These are phyloP conservation scores for Phaffia australis DNA, from an alignment of 768 basidiomycete genomes.

Conservation along the genomic window DNA sequence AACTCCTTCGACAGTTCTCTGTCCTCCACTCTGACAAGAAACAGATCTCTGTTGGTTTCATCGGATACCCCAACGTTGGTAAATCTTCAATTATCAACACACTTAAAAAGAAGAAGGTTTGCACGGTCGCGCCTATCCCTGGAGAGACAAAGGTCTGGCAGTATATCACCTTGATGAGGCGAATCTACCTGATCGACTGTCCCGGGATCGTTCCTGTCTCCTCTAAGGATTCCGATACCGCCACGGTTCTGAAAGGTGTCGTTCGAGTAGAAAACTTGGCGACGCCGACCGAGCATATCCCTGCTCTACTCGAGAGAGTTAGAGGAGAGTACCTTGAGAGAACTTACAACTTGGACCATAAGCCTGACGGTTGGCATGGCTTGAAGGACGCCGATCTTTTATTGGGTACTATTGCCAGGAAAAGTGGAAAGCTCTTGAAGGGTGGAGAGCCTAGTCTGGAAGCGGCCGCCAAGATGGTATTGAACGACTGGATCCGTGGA, in stretches of 20 bases:
- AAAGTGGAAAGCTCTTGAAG: slow-evolving; percentile 82
- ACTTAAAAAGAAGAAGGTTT: slow-evolving; percentile 94
- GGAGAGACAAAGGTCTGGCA: slow-evolving; percentile 99
- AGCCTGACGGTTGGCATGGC: slow-evolving; percentile 44
- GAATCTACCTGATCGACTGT: slow-evolving; percentile 98
- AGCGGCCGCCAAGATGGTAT: slow-evolving; percentile 81
- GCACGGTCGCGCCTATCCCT: slow-evolving; percentile 88
- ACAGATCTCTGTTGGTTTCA: slow-evolving; percentile 94
- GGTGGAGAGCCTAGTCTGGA: slow-evolving; percentile 91
- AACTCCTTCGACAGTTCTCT: slow-evolving; percentile 89
- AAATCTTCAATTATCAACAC: slow-evolving; percentile 98
- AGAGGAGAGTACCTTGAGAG: slow-evolving; percentile 79
- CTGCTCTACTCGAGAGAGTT: slow-evolving; percentile 76
- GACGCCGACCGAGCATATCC: slow-evolving; percentile 84
- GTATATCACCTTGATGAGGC: slow-evolving; percentile 90
- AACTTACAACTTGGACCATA: slow-evolving; percentile 40
- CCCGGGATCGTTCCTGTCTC: slow-evolving; percentile 95
- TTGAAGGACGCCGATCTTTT: slow-evolving; percentile 55
- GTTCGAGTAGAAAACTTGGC: slow-evolving; percentile 89
- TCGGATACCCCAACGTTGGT: slow-evolving; percentile 97
- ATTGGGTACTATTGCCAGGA: slow-evolving; percentile 71
- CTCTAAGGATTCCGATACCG: slow-evolving; percentile 76
- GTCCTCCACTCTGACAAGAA: slow-evolving; percentile 97
- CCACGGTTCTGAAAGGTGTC: slow-evolving; percentile 90
- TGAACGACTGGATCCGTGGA: slow-evolving; percentile 89